Conservation (phyloP, 768 basidiomycete species). For the Dendrothele bispora region DNA sequence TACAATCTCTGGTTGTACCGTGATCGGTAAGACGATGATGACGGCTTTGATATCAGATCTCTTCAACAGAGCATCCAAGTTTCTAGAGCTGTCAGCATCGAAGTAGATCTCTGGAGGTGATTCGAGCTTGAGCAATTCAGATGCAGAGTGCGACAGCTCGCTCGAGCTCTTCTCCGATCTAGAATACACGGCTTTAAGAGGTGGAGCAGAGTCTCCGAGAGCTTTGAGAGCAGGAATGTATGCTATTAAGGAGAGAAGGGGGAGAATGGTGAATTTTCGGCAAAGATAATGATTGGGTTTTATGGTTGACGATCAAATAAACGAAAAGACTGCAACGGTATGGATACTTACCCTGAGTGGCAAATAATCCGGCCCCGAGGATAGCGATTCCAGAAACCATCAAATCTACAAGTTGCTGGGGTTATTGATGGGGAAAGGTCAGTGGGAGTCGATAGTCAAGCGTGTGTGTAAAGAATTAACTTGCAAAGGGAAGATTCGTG, state of each 20-base stretch:
- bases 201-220: conserved; percentile 45
- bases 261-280: conserved; percentile 16
- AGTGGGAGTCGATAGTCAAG: background rate
- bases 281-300: conserved; percentile 7
- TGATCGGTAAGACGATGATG: conserved; percentile 77
- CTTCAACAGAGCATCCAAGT: conserved; percentile 64
- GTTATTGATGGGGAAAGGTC: conserved; percentile 29
- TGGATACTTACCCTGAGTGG: conserved; percentile 69
- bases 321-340: too few relatives aligned
- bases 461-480: background rate
- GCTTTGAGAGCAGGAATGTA: conserved; percentile 75
- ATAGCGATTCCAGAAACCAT: conserved; percentile 60
- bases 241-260: conserved; percentile 37
- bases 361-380: conserved; percentile 80
- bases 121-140: conserved; percentile 36
- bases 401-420: background rate
- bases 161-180: conserved; percentile 63
- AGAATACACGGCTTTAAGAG: conserved; percentile 75
- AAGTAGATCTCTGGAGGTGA: conserved; percentile 52
- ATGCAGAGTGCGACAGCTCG: conserved; percentile 51
- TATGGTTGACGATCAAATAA: too few relatives aligned
- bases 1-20: conserved; percentile 67
- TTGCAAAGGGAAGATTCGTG: background rate
- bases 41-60: conserved; percentile 72
- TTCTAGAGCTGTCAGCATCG: conserved; percentile 43